Conservation (phyloP, 306 rosid genomes). For the Rosa multiflora region DNA sequence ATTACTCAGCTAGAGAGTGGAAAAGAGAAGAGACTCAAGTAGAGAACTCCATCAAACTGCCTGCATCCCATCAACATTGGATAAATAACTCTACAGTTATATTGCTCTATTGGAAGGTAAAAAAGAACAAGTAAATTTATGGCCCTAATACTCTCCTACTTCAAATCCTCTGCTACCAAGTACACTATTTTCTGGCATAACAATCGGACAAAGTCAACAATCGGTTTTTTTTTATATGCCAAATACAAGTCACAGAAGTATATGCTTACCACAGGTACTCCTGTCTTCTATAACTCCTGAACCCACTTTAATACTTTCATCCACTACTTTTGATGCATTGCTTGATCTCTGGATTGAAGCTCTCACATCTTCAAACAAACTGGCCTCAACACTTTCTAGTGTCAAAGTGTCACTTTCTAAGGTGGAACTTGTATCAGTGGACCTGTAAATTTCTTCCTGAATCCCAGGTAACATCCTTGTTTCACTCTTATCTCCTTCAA, state of each 20-base stretch:
- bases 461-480: conserved; percentile 49
- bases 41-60: background rate
- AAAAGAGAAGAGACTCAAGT: background rate
- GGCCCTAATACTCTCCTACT: background rate
- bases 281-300: conserved; percentile 26
- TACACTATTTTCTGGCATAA: background rate
- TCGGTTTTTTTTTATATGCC: conserved; percentile 3
- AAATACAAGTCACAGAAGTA: conserved; percentile 6
- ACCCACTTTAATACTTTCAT: conserved; percentile 29
- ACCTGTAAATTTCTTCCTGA: conserved; percentile 68
- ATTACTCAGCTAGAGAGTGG: background rate
- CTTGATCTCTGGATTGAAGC: conserved; percentile 95
- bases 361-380: conserved; percentile 80
- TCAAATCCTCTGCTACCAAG: background rate
- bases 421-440: conserved; percentile 75
- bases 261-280: conserved; percentile 41
- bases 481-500: conserved; percentile 63
- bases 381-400: conserved; percentile 55
- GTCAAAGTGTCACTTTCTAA: conserved; percentile 73
- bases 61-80: background rate
- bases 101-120: background rate
- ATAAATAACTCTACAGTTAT: background rate
- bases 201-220: background rate
- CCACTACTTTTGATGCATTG: conserved; percentile 26
- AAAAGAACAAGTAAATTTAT: background rate